phyloP scores from a whole-genome alignment of 2,329 filamentous ascomycete species.

The Apiospora rasikravindrae region DNA sequence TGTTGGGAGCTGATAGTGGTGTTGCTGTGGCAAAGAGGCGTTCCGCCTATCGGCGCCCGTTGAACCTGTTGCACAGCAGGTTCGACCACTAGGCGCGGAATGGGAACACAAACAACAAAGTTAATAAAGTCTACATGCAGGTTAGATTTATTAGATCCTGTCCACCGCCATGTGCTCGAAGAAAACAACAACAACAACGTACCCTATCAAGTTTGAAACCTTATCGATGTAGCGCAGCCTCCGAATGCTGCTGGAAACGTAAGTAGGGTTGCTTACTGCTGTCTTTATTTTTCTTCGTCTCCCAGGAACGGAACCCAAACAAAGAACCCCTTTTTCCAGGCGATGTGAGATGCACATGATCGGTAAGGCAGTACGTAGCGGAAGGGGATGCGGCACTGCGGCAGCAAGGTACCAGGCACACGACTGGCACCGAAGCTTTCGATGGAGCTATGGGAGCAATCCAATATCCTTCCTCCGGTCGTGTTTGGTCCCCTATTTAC shows the following conservation, averaged over 20 bases:
- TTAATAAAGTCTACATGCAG: background rate
- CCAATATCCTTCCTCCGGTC: background rate
- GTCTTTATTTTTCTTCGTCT: background rate
- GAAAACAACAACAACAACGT: background rate
- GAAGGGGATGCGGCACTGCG: background rate
- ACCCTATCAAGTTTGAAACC: conserved; percentile 2
- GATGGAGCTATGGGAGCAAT: conserved; percentile 10
- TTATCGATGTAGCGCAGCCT: background rate
- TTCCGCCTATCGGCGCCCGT: conserved; percentile 2
- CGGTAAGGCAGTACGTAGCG: background rate
- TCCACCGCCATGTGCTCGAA: background rate
- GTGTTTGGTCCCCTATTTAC: conserved; percentile 17
- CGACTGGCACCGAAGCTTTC: background rate
- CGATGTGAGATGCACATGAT: background rate
- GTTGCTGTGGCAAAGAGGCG: conserved; percentile 11
- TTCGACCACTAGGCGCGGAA: background rate
- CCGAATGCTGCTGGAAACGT: background rate
- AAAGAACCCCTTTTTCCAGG: background rate
- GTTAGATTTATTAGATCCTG: background rate
- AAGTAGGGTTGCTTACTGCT: background rate
- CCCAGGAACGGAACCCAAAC: conserved; percentile 1
- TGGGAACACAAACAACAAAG: background rate
- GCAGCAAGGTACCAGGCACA: conserved; percentile 8
- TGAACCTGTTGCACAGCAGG: background rate
- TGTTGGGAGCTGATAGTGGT: background rate